phyloP scores from a whole-genome alignment of 345 rosid species.

The Iberis pinnata region DNA sequence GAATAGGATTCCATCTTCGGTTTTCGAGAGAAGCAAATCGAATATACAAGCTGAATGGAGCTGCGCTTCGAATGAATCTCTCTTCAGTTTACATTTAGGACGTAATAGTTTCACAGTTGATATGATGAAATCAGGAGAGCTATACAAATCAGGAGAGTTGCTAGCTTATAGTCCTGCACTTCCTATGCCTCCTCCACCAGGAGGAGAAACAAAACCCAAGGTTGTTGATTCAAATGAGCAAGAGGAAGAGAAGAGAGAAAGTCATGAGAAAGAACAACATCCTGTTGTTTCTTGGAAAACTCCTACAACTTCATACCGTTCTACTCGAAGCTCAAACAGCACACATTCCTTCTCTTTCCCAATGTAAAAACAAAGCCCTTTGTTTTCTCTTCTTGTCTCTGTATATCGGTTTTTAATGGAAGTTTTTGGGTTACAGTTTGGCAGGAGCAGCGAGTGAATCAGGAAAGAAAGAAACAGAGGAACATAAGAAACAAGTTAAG shows the following conservation, averaged over 20 bases:
- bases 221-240: constrained; percentile 2
- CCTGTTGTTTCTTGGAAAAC: constrained; percentile 31
- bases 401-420: not conserved
- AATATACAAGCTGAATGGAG: constrained; percentile 54
- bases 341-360: constrained; percentile 47
- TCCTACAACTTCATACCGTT: constrained; percentile 29
- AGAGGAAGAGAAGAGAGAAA: constrained; percentile 9
- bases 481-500: constrained; percentile 23
- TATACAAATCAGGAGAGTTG: constrained; percentile 35
- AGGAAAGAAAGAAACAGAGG: constrained; percentile 18
- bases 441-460: constrained; percentile 23
- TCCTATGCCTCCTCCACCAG: constrained; percentile 31
- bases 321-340: constrained; percentile 41
- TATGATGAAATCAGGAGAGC: constrained; percentile 32
- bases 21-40: constrained; percentile 43
- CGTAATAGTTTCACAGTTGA: constrained; percentile 42
- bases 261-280: constrained; percentile 22
- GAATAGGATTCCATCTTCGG: constrained; percentile 45
- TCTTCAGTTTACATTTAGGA: constrained; percentile 67
- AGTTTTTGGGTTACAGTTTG: constrained; percentile 31
- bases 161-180: constrained; percentile 30
- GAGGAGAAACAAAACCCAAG: constrained; percentile 4
- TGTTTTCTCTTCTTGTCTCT: not conserved
- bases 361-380: constrained; percentile 29
- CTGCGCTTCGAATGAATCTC: constrained; percentile 51